phyloP scores from a whole-genome alignment of 1,284 basidiomycete species.

The Apiotrichum gracile region DNA sequence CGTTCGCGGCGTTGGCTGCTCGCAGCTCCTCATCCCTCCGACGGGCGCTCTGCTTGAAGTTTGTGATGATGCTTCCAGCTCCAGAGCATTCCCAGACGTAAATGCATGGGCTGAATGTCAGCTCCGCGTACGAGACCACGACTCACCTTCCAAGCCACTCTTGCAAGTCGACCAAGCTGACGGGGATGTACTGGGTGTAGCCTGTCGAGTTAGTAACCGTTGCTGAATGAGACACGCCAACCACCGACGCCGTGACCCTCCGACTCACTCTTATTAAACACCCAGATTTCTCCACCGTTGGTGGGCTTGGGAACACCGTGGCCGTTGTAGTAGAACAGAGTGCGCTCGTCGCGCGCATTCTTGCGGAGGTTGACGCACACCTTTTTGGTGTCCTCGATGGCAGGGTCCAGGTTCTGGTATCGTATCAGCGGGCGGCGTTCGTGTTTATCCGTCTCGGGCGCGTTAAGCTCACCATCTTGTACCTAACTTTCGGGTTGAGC shows the following conservation, averaged over 20 bases:
- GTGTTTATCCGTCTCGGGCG: neutral
- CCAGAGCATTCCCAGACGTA: conserved; percentile 99
- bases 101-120: conserved; percentile 69
- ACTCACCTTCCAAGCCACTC: conserved; percentile 66
- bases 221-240: neutral
- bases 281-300: conserved; percentile 94
- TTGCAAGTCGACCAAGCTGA: conserved; percentile 88
- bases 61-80: conserved; percentile 85
- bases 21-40: conserved; percentile 68
- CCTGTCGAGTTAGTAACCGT: conserved; percentile 35
- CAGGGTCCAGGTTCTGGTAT: conserved; percentile 74
- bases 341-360: conserved; percentile 86
- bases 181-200: conserved; percentile 98
- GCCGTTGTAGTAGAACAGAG: conserved; percentile 97
- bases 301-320: conserved; percentile 98
- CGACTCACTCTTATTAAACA: conserved; percentile 74
- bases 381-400: conserved; percentile 87
- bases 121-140: neutral
- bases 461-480: conserved; percentile 59
- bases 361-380: conserved; percentile 81
- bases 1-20: conserved; percentile 22
- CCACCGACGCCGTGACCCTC: neutral
- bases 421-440: conserved; percentile 13
- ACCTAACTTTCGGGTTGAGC: conserved; percentile 72
- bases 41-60: conserved; percentile 83